These are phyloP conservation scores for Malus sieversii DNA, from an alignment of 306 rosid species.

Conservation along the genomic window DNA sequence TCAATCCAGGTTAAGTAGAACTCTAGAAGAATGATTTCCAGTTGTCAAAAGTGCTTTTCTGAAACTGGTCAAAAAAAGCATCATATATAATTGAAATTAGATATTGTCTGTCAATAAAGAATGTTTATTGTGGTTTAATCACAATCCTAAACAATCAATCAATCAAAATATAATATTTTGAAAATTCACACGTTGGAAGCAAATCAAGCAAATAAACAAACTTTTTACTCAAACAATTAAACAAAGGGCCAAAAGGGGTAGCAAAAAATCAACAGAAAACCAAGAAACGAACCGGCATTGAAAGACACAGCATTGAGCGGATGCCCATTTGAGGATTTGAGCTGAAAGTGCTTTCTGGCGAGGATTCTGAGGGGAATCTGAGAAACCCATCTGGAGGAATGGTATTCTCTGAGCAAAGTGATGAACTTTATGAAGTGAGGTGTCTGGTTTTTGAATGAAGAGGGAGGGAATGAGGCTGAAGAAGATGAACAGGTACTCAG, in stretches of 20 bases:
- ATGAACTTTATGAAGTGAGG: slow-evolving; percentile 20
- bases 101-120: neutral
- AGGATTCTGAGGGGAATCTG: slow-evolving; percentile 27
- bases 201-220: neutral
- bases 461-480: slow-evolving; percentile 33
- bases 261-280: neutral
- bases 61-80: neutral
- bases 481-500: slow-evolving; percentile 32
- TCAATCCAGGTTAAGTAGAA: neutral
- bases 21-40: neutral
- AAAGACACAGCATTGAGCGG: slow-evolving; percentile 55
- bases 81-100: neutral
- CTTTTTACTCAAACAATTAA: neutral
- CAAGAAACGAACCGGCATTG: slow-evolving; percentile 54
- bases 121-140: neutral
- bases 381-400: slow-evolving; percentile 29
- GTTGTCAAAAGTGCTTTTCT: neutral
- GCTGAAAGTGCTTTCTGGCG: slow-evolving; percentile 41
- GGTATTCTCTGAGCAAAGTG: slow-evolving; percentile 22
- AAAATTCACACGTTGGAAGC: neutral
- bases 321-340: slow-evolving; percentile 77
- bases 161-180: neutral
- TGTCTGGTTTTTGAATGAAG: slow-evolving; percentile 36
- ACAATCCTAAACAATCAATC: neutral
- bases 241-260: neutral